Evolutionary conservation across 805 yeast species (phyloP).

Genomic region (Candida andamanensis): DNA sequence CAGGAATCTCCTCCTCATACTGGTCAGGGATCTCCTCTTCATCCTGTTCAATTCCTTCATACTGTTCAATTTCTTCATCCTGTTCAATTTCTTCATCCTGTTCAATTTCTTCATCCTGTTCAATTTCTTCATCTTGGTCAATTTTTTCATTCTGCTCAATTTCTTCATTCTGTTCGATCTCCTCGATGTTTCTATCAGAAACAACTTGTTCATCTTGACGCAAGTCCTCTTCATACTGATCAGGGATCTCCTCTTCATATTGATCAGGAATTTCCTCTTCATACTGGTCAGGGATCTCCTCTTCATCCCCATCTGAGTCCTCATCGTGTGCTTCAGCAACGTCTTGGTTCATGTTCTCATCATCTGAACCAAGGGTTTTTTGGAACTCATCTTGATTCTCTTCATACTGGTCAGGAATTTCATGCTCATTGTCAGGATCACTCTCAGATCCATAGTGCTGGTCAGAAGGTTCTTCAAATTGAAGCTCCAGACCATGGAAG

Average conservation of each 20-base stretch:
- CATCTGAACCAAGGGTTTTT: too few species aligned
- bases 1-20: background rate
- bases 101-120: too few species aligned
- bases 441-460: too few species aligned
- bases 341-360: too few species aligned
- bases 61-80: constrained; percentile 4
- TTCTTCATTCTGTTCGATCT: too few species aligned
- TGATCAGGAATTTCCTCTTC: constrained; percentile 1
- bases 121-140: too few species aligned
- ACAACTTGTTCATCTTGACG: constrained; percentile 6
- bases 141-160: too few species aligned
- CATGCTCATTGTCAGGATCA: constrained; percentile 3
- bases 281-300: constrained; percentile 1
- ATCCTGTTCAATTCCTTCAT: background rate
- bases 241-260: constrained; percentile 1
- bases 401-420: constrained; percentile 3
- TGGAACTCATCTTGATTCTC: too few species aligned
- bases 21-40: background rate
- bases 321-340: too few species aligned
- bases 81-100: too few species aligned
- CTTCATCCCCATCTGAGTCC: constrained; percentile 4
- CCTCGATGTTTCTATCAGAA: constrained; percentile 1
- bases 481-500: too few species aligned
- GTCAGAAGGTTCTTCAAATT: too few species aligned
- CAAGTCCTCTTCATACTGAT: constrained; percentile 1